These are phyloP conservation scores for Marasmius oreades DNA, from an alignment of 1,284 basidiomycete species.

Conservation along the genomic window DNA sequence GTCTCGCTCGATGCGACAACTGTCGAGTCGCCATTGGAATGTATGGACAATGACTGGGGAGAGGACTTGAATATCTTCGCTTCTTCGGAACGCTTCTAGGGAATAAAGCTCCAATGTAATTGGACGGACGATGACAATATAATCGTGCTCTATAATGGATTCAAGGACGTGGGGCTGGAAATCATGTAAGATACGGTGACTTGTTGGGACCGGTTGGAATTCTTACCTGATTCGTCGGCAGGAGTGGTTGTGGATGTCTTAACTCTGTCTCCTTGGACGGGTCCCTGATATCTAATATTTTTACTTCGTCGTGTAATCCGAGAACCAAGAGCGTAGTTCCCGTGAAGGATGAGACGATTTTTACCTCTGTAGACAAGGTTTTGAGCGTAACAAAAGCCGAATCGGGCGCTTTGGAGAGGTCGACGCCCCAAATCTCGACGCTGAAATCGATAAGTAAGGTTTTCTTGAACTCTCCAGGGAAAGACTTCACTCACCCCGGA, in stretches of 20 bases:
- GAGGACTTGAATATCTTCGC: conserved; percentile 22
- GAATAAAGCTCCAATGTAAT: conserved; percentile 39
- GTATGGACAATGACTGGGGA: conserved; percentile 41
- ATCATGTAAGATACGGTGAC: conserved; percentile 12
- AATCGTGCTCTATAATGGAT: conserved; percentile 36
- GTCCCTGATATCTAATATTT: conserved; percentile 25
- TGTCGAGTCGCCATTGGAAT: conserved; percentile 56
- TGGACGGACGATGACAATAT: conserved; percentile 37
- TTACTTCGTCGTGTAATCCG: conserved; percentile 26
- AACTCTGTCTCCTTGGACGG: conserved; percentile 27
- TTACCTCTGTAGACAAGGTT: conserved; percentile 27
- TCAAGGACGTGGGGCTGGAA: conserved; percentile 31
- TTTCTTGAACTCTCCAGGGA: neutral
- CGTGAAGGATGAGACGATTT: conserved; percentile 29
- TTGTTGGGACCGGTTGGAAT: neutral
- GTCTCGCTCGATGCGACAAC: conserved; percentile 35
- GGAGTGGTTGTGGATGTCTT: conserved; percentile 19
- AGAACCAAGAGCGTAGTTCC: conserved; percentile 35
- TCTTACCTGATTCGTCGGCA: conserved; percentile 10
- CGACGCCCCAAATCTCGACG: conserved; percentile 33
- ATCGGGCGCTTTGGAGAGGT: conserved; percentile 29
- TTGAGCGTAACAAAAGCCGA: conserved; percentile 32
- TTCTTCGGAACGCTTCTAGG: conserved; percentile 20
- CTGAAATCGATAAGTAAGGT: conserved; percentile 20
- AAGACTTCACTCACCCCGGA: conserved; percentile 30